Conservation (phyloP, 352 stramenopile species). For the Phytophthora pistaciae region DNA sequence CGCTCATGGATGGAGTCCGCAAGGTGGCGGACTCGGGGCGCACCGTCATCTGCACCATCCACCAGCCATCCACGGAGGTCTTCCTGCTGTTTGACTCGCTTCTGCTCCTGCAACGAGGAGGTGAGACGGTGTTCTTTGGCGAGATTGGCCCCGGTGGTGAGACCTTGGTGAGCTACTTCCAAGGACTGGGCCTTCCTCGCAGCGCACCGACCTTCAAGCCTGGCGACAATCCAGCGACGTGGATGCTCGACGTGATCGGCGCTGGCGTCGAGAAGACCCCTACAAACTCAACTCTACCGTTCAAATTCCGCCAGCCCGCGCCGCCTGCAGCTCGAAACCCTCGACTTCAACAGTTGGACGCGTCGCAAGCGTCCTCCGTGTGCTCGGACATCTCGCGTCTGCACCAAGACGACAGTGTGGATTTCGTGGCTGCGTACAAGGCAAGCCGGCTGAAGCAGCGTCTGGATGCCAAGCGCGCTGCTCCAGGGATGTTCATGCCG, state of each 20-base stretch:
- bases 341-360: constrained; percentile 26
- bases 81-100: constrained; percentile 86
- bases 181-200: constrained; percentile 47
- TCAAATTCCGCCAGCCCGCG: constrained; percentile 15
- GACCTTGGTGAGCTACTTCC: constrained; percentile 65
- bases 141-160: constrained; percentile 68
- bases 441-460: constrained; percentile 38
- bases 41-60: constrained; percentile 81
- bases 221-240: constrained; percentile 88
- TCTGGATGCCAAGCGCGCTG: constrained; percentile 40
- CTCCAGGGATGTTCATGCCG: constrained; percentile 45
- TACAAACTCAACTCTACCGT: constrained; percentile 2
- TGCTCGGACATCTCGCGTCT: constrained; percentile 25
- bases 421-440: constrained; percentile 48
- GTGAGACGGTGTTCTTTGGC: constrained; percentile 86
- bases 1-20: constrained; percentile 65
- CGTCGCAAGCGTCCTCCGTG: constrained; percentile 29
- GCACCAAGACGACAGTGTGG: constrained; percentile 29
- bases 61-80: constrained; percentile 51
- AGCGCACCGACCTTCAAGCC: constrained; percentile 49
- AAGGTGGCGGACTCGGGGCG: constrained; percentile 70
- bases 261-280: constrained; percentile 51
- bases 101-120: constrained; percentile 86
- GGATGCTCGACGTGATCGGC: constrained; percentile 84
- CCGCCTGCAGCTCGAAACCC: constrained; percentile 5